phyloP scores from a whole-genome alignment of 2,329 filamentous ascomycete genomes.

The Pseudogymnoascus sp. region DNA sequence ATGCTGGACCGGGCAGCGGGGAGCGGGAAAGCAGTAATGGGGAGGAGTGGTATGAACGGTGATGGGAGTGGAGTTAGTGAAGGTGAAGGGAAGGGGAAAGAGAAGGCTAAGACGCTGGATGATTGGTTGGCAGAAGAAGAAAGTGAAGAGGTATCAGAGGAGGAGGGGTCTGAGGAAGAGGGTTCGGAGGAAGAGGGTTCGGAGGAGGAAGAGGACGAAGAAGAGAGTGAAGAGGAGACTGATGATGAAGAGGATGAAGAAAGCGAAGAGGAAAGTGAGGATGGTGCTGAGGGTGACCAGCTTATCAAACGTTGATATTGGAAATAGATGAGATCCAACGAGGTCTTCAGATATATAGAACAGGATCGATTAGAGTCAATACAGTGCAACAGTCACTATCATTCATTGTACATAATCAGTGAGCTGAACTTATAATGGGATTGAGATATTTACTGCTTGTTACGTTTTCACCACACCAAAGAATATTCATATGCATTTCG shows the following conservation, averaged over 20 bases:
- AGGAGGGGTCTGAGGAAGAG: slow-evolving; percentile 42
- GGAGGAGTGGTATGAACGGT: slow-evolving; percentile 40
- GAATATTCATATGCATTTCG: no score
- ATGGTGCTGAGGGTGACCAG: slow-evolving; percentile 25
- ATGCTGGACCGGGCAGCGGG: slow-evolving; percentile 51
- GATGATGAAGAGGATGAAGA: slow-evolving; percentile 39
- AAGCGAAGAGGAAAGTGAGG: slow-evolving; percentile 21
- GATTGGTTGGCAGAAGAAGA: slow-evolving; percentile 81
- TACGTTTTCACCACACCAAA: no score
- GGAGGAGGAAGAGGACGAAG: slow-evolving; percentile 43
- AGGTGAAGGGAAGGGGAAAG: slow-evolving; percentile 38
- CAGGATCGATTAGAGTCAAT: neutral
- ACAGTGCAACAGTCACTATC: neutral
- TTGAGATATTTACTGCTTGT: neutral
- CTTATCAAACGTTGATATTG: slow-evolving; percentile 22
- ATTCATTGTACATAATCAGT: neutral
- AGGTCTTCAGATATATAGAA: neutral
- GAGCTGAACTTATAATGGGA: neutral
- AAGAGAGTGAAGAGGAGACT: slow-evolving; percentile 38
- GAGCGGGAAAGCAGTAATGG: slow-evolving; percentile 29
- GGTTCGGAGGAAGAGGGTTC: slow-evolving; percentile 44
- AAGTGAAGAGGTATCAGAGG: slow-evolving; percentile 47
- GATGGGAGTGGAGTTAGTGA: slow-evolving; percentile 24
- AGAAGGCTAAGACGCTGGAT: slow-evolving; percentile 68
- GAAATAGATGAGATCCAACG: neutral